Conservation (phyloP, 306 rosid species). For the Hylodesmum podocarpum region DNA sequence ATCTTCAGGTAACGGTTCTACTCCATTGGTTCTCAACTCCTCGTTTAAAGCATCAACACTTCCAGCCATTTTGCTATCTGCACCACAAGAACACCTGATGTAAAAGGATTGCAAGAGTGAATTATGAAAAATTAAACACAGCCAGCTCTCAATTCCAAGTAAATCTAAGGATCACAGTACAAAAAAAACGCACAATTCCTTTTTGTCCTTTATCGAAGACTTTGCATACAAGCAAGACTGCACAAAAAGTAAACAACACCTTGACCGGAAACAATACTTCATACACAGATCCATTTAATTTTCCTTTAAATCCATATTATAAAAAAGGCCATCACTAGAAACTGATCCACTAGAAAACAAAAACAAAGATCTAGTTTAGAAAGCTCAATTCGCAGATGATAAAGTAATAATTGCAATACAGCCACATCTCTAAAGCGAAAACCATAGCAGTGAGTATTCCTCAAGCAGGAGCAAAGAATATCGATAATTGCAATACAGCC, state of each 20-base stretch:
- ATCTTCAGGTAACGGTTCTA: constrained; percentile 40
- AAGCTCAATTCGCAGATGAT: not conserved
- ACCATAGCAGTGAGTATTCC: not conserved
- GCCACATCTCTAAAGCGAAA: not conserved
- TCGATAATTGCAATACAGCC: not conserved
- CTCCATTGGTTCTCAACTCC: constrained; percentile 22
- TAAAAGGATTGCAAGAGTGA: not conserved
- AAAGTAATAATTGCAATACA: not conserved
- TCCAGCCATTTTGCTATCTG: constrained; percentile 36
- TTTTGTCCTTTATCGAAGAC: not conserved
- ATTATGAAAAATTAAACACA: not conserved
- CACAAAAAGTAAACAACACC: not conserved
- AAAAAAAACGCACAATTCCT: not conserved
- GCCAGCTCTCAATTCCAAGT: not conserved
- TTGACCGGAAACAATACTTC: not conserved
- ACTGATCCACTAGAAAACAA: not conserved
- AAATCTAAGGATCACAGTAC: not conserved
- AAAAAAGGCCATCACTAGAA: not conserved
- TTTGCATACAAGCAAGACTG: not conserved
- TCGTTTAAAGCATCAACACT: constrained; percentile 15
- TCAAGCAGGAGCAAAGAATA: not conserved
- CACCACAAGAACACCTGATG: constrained; percentile 26
- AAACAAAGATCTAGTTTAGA: not conserved
- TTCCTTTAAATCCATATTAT: not conserved
- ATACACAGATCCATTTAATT: constrained; percentile 12